Percentiles rank a stretch among this genome's conserved stretches.
Evolutionary conservation across 192 early-diverging fungal genomes (phyloP).

Genomic region (Linnemannia schmuckeri): DNA sequence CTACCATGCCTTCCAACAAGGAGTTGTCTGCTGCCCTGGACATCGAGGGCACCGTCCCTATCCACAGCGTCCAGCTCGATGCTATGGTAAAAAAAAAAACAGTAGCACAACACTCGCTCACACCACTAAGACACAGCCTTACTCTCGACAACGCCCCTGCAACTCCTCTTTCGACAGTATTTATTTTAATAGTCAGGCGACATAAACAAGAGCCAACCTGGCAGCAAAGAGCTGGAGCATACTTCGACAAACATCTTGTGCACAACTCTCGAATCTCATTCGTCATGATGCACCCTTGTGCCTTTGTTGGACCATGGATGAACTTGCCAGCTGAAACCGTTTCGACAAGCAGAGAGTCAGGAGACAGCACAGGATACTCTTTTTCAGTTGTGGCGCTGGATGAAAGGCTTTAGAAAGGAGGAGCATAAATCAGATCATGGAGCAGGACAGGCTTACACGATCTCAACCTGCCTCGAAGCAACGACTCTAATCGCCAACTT

Average conservation of each 20-base stretch:
- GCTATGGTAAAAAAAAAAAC: slow-evolving; percentile 67
- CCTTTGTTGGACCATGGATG: background rate
- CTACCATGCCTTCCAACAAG: slow-evolving; percentile 54
- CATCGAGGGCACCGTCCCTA: slow-evolving; percentile 67
- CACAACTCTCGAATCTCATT: background rate
- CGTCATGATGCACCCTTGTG: background rate
- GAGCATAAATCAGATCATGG: background rate
- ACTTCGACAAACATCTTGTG: background rate
- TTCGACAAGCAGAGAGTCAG: background rate
- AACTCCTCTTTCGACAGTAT: background rate
- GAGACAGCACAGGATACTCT: background rate
- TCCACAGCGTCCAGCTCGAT: slow-evolving; percentile 79
- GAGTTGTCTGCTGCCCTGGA: slow-evolving; percentile 68
- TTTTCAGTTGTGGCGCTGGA: background rate
- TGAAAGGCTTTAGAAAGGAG: background rate
- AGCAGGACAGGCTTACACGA: background rate
- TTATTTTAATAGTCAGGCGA: background rate
- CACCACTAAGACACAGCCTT: background rate
- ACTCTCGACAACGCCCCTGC: background rate
- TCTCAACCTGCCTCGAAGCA: background rate
- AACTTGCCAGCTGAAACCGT: background rate
- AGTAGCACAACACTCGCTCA: no score
- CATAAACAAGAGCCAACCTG: background rate
- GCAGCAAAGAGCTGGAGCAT: background rate
- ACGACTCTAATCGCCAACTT: slow-evolving; percentile 3